Base-by-base conservation (phyloP, 140 eudicot species). In the Stevia rebaudiana region DNA sequence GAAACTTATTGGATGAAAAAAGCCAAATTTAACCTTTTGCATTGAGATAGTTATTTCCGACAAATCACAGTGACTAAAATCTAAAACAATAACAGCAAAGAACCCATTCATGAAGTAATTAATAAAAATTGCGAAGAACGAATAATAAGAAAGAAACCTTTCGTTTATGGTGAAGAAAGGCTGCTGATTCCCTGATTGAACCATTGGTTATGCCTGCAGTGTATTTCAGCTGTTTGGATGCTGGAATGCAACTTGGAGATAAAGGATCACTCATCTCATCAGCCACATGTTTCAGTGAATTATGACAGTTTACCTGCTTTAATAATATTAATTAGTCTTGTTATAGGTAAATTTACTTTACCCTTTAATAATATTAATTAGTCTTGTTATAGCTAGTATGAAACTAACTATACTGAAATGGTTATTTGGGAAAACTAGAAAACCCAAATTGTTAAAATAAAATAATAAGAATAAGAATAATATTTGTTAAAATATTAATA, bases 171-270 rank as follows among this genome's bases (percentile, higher is more conserved):
- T 92, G 95, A 44, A 83, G 72, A 79, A 85, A 88, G 63, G 94
- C 87, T 47, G 88, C 95, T 36, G 96, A 78, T 47, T 92, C 98
- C 70, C 78, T 79, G 65, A 77, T 83, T 22, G 84, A 89, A 12
- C 85, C 86, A 72, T 79, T 88, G 23, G 88, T 96, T 63, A 92
- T 83, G 68, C 98, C 98, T 0, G 89, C 94, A 31, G 98, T 73
- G 82, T 85, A 92, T 66, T 88, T 92, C 28, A 92, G 85, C 70
- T 92, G 98, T 75, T 92, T 92, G 61, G 83, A 94, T 37, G 90
- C 98, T 28, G 96, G 96, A 35, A 76, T 81, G 2, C 95, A 82
- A 46, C 86, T 79, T 21, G 98, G 98, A 67, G 98, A 92, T 57
- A 81, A 69, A 5, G 86, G 82, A 49, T 83, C 86, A 42, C 81